Percentiles rank a stretch among this genome's conserved stretches.
Evolutionary conservation across 2,329 filamentous ascomycete genomes (phyloP).

Genomic region (Diplodia scrobiculata): DNA sequence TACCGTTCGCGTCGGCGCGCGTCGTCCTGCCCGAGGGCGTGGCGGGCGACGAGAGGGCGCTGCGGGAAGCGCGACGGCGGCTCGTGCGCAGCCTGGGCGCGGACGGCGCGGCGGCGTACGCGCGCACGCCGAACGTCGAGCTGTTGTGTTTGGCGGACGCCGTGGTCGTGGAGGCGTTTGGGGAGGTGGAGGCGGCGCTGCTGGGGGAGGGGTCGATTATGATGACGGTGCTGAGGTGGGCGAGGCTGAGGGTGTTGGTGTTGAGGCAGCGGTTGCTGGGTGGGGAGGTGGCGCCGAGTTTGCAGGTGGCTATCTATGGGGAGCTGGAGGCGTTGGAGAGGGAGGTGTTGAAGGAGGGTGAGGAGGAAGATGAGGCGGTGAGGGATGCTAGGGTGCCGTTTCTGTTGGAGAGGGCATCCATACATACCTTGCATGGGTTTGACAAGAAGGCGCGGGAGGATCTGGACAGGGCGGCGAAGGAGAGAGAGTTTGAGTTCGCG

Average conservation of each 20-base stretch:
- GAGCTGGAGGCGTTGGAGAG: slow-evolving; percentile 61
- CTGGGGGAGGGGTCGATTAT: slow-evolving; percentile 19
- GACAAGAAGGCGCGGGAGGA: slow-evolving; percentile 74
- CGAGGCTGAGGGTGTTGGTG: slow-evolving; percentile 70
- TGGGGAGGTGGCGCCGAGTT: slow-evolving; percentile 58
- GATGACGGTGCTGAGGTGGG: slow-evolving; percentile 56
- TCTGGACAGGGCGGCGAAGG: slow-evolving; percentile 66
- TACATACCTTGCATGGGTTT: slow-evolving; percentile 80
- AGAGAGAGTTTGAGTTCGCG: slow-evolving; percentile 75
- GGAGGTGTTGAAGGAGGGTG: slow-evolving; percentile 35
- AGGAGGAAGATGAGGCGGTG: slow-evolving; percentile 29
- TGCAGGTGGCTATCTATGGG: slow-evolving; percentile 63
- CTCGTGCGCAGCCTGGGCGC: slow-evolving; percentile 71
- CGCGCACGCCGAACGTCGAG: slow-evolving; percentile 79
- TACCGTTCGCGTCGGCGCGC: slow-evolving; percentile 60
- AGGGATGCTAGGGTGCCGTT: slow-evolving; percentile 60
- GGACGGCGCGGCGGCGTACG: slow-evolving; percentile 85
- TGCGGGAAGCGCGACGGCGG: slow-evolving; percentile 55
- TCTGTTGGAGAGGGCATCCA: slow-evolving; percentile 77
- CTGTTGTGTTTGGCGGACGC: slow-evolving; percentile 73
- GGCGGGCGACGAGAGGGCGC: slow-evolving; percentile 39
- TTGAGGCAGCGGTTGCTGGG: slow-evolving; percentile 69
- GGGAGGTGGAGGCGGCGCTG: slow-evolving; percentile 47
- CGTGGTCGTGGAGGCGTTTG: slow-evolving; percentile 47
- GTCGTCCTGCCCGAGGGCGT: slow-evolving; percentile 55